phyloP scores from a whole-genome alignment of 768 basidiomycete genomes.

The Fomitopsis pulvina region DNA sequence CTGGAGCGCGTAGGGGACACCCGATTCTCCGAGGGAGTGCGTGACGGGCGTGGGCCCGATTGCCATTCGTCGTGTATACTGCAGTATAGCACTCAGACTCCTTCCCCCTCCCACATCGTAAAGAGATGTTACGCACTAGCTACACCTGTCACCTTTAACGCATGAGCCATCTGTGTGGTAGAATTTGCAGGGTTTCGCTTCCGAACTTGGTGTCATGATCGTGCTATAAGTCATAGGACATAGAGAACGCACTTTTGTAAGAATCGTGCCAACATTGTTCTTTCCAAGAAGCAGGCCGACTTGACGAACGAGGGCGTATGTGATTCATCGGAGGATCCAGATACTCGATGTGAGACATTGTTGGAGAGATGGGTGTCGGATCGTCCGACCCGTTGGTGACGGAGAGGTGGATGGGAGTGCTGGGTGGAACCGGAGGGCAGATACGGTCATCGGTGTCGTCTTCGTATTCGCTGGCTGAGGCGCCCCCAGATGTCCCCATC shows the following conservation, averaged over 20 bases:
- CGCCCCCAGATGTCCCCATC: background rate
- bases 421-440: background rate
- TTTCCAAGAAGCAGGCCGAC: no score
- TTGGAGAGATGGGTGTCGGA: no score
- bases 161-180: slow-evolving; percentile 9
- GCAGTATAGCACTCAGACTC: background rate
- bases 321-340: no score
- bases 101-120: no score
- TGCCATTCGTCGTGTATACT: slow-evolving; percentile 6
- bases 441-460: background rate
- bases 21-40: background rate
- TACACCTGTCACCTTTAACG: slow-evolving; percentile 15
- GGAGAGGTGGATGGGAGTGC: no score
- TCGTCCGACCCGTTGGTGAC: no score
- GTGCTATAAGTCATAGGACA: background rate
- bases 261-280: no score
- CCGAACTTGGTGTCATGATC: background rate
- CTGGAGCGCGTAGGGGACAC: background rate
- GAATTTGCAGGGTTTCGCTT: slow-evolving; percentile 17
- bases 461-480: background rate
- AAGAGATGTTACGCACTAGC: slow-evolving; percentile 5
- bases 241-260: slow-evolving; percentile 9
- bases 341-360: no score
- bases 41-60: background rate
- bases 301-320: no score